Conservation (phyloP, 192 early-diverging fungal species). For the Coemansia sp. region DNA sequence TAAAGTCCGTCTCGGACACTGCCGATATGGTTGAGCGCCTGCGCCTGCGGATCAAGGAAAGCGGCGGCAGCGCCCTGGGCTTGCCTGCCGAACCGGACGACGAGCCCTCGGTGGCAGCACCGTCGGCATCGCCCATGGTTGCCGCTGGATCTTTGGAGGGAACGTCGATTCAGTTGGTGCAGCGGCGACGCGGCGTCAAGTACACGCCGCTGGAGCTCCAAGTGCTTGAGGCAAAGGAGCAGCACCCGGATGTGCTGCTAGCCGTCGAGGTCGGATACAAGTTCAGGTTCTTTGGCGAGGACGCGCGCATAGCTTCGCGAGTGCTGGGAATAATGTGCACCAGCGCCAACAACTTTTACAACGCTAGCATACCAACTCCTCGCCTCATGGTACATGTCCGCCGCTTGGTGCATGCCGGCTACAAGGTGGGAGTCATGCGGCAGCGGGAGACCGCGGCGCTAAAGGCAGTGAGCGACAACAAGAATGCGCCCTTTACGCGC, state of each 20-base stretch:
- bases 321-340: constrained; percentile 79
- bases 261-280: constrained; percentile 94
- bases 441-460: constrained; percentile 84
- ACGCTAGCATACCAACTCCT: constrained; percentile 74
- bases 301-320: constrained; percentile 74
- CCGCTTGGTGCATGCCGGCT: constrained; percentile 72
- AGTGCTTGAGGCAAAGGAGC: constrained; percentile 66
- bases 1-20: constrained; percentile 20
- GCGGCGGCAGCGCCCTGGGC: neutral
- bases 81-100: neutral
- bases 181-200: constrained; percentile 27
- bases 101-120: neutral
- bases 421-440: constrained; percentile 80
- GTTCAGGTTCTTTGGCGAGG: constrained; percentile 86
- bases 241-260: constrained; percentile 69
- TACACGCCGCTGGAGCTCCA: constrained; percentile 85
- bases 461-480: constrained; percentile 64
- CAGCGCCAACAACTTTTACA: constrained; percentile 70
- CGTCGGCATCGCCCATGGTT: neutral
- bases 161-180: constrained; percentile 41
- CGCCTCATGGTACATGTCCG: constrained; percentile 78
- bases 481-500: constrained; percentile 78
- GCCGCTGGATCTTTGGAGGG: constrained; percentile 7
- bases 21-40: constrained; percentile 21
- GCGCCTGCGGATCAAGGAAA: constrained; percentile 20